Evolutionary conservation across 768 basidiomycete species (phyloP).

Genomic region (Calocera viscosa): DNA sequence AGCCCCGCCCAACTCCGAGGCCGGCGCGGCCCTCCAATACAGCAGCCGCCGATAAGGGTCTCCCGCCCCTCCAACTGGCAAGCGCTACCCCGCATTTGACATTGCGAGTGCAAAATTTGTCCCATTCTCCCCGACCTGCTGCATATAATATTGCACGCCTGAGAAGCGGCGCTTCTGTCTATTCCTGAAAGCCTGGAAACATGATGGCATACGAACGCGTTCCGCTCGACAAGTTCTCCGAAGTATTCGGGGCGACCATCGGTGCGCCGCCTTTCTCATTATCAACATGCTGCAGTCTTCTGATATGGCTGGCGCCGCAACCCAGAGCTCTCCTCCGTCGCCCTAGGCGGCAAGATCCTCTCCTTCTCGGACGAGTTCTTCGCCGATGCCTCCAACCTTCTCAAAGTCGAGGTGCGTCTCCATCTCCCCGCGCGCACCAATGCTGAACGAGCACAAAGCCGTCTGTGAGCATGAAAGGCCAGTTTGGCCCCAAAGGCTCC

Average conservation of each 20-base stretch:
- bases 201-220: constrained; percentile 16
- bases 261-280: not conserved
- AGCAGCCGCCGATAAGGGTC: not conserved
- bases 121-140: not conserved
- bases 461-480: constrained; percentile 80
- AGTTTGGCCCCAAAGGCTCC: constrained; percentile 92
- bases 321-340: constrained; percentile 77
- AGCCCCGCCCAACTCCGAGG: too few species aligned
- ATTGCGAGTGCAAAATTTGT: not conserved
- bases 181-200: not conserved
- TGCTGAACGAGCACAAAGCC: constrained; percentile 40
- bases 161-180: not conserved
- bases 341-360: constrained; percentile 62
- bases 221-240: constrained; percentile 18
- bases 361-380: constrained; percentile 94
- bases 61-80: not conserved
- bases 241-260: constrained; percentile 18
- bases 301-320: not conserved
- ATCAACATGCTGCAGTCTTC: not conserved
- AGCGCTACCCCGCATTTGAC: not conserved
- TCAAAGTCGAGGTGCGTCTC: constrained; percentile 59
- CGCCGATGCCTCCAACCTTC: constrained; percentile 67
- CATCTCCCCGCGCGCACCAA: not conserved
- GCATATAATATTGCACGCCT: not conserved
- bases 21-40: too few species aligned